A percentile compares a stretch with the other conserved stretches of the same genome.
phyloP scores from a whole-genome alignment of 1,284 basidiomycete genomes.

The Wolfiporia cocos region DNA sequence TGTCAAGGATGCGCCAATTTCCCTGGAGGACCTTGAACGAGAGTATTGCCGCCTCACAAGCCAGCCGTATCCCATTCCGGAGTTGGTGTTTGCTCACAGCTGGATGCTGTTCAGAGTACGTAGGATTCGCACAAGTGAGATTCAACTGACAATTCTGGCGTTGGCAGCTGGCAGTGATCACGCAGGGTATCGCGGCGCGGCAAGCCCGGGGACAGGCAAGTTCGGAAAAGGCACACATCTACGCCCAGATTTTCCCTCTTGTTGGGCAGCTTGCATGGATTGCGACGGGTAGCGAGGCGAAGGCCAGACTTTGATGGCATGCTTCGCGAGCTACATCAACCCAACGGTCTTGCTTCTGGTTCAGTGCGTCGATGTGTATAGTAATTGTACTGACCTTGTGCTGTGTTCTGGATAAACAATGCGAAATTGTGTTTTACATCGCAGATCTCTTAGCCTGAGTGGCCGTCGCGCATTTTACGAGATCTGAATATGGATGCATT shows the following conservation, averaged over 20 bases:
- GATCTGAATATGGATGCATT: too few relatives aligned
- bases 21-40: conserved; percentile 69
- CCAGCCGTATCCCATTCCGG: conserved; percentile 64
- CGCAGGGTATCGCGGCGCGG: conserved; percentile 91
- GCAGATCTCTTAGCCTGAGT: too few relatives aligned
- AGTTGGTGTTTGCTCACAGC: conserved; percentile 75
- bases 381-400: too few relatives aligned
- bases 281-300: background rate
- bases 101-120: conserved; percentile 86
- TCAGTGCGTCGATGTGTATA: background rate
- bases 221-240: conserved; percentile 2
- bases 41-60: conserved; percentile 64
- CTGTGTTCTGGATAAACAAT: too few relatives aligned
- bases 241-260: background rate
- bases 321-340: background rate
- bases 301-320: background rate
- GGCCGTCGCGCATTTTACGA: too few relatives aligned
- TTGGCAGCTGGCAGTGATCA: conserved; percentile 73
- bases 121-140: conserved; percentile 1
- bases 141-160: background rate
- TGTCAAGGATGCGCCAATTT: conserved; percentile 51
- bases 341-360: background rate
- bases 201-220: conserved; percentile 12
- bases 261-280: background rate
- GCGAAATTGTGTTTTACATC: too few relatives aligned